Conservation (phyloP, 768 basidiomycete species). For the Suillus subaureus region DNA sequence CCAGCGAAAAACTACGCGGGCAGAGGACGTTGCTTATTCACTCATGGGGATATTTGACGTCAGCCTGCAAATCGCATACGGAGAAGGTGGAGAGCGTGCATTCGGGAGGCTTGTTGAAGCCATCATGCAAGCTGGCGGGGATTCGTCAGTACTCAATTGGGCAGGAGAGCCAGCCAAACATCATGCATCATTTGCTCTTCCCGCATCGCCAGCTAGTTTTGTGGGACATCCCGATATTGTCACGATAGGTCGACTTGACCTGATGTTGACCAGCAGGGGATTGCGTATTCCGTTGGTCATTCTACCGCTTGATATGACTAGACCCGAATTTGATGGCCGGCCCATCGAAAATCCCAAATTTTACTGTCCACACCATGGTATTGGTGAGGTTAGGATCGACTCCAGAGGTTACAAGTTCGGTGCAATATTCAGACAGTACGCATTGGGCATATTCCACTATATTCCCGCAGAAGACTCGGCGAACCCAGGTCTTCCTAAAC, state of each 20-base stretch:
- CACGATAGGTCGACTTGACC: not conserved
- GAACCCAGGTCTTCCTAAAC: not conserved
- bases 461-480: not conserved
- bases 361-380: not conserved
- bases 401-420: not conserved
- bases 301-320: not conserved
- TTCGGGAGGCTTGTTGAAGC: not conserved
- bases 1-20: not conserved
- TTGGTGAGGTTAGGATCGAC: not conserved
- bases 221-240: not conserved
- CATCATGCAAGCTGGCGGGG: not conserved
- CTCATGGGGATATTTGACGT: not conserved
- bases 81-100: not conserved
- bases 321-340: not conserved
- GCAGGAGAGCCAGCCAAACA: not conserved
- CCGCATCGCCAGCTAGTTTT: not conserved
- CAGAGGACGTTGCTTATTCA: not conserved
- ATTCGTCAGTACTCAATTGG: not conserved
- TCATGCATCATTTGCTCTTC: not conserved
- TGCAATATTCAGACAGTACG: not conserved
- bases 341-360: not conserved
- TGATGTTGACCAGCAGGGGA: not conserved
- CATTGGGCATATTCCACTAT: not conserved
- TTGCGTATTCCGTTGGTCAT: not conserved
- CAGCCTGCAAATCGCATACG: not conserved